These are phyloP conservation scores for Vanderwaltozyma tropicalis DNA, from an alignment of 805 yeast species.

Conservation along the genomic window DNA sequence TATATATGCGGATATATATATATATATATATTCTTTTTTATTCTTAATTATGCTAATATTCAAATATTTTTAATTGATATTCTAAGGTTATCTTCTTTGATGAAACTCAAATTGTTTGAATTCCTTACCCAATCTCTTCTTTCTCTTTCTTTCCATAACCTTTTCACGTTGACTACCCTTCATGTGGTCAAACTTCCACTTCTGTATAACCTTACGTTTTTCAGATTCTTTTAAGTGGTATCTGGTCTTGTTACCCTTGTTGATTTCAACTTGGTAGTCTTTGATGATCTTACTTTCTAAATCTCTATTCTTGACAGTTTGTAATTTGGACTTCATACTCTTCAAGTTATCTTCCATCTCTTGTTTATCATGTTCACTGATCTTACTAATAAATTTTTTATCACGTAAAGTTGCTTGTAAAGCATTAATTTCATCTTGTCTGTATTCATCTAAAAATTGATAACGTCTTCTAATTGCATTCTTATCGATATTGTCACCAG, in stretches of 20 bases:
- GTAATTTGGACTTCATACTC: slow-evolving; percentile 57
- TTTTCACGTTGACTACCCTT: slow-evolving; percentile 62
- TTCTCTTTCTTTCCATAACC: slow-evolving; percentile 79
- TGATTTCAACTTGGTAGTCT: slow-evolving; percentile 45
- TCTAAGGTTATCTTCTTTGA: background rate
- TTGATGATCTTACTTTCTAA: slow-evolving; percentile 55
- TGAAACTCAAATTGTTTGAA: slow-evolving; percentile 43
- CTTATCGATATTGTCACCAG: slow-evolving; percentile 73
- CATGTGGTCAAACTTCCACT: slow-evolving; percentile 70
- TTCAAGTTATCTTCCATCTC: slow-evolving; percentile 48
- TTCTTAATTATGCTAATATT: background rate
- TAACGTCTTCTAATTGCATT: slow-evolving; percentile 63
- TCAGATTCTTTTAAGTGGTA: slow-evolving; percentile 60
- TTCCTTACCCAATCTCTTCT: slow-evolving; percentile 75
- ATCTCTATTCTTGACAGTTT: slow-evolving; percentile 62
- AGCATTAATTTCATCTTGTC: slow-evolving; percentile 59
- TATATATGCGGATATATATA: background rate
- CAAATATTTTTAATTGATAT: background rate
- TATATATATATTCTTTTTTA: background rate
- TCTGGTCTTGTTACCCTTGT: slow-evolving; percentile 41
- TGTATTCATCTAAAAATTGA: slow-evolving; percentile 75
- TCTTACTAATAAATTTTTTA: slow-evolving; percentile 33
- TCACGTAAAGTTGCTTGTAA: slow-evolving; percentile 49
- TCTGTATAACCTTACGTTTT: slow-evolving; percentile 61
- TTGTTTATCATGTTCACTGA: slow-evolving; percentile 36